Evolutionary conservation across 1,284 basidiomycete genomes (phyloP).

Genomic region (Ustilago xerochloae): DNA sequence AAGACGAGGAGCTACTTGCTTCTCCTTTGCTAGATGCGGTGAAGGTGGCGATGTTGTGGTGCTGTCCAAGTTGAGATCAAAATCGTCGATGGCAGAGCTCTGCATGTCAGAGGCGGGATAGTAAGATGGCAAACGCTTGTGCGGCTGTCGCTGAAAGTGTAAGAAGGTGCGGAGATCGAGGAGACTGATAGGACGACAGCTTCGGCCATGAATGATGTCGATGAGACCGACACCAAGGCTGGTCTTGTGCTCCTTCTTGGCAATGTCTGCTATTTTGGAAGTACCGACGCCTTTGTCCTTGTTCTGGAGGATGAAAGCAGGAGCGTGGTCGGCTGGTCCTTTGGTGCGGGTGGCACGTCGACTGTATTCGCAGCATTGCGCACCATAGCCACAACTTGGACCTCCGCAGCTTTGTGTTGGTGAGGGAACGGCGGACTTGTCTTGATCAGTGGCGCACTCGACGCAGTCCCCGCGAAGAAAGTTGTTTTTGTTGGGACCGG

Average conservation of each 20-base stretch:
- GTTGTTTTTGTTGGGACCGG: constrained; percentile 41
- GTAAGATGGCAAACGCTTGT: constrained; percentile 27
- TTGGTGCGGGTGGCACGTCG: constrained; percentile 22
- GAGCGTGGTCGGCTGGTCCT: constrained; percentile 5
- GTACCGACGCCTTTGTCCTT: background rate
- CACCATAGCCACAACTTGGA: constrained; percentile 47
- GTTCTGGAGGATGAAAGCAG: constrained; percentile 9
- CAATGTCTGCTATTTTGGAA: constrained; percentile 19
- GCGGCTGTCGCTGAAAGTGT: constrained; percentile 39
- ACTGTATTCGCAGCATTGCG: constrained; percentile 47
- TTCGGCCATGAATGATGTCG: constrained; percentile 56
- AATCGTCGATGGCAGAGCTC: constrained; percentile 22
- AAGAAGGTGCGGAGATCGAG: constrained; percentile 32
- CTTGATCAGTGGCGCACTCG: constrained; percentile 18
- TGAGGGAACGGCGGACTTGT: constrained; percentile 1
- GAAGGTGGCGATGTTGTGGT: constrained; percentile 7
- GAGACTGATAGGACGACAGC: constrained; percentile 54
- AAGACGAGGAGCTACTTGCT: background rate
- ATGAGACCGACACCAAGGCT: constrained; percentile 47
- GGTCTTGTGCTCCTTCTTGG: constrained; percentile 21
- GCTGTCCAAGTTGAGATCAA: constrained; percentile 27
- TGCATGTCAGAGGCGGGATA: constrained; percentile 45
- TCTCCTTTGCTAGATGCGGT: constrained; percentile 6
- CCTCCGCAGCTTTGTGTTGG: constrained; percentile 30
- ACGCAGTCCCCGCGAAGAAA: constrained; percentile 43